Conservation (phyloP, 2,329 filamentous ascomycete species). For the Epichloe elymi region DNA sequence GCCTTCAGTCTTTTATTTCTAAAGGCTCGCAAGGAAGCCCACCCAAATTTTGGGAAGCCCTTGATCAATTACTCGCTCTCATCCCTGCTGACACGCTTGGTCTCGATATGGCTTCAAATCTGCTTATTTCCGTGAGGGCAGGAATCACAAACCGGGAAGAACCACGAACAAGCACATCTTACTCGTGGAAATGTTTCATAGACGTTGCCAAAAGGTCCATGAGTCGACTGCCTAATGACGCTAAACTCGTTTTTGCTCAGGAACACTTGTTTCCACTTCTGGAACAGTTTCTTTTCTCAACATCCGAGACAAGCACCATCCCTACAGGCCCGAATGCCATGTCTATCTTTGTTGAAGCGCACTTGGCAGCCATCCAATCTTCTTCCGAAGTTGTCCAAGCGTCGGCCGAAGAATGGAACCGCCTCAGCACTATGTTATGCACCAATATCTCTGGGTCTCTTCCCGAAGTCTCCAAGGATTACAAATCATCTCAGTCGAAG, state of each 20-base stretch:
- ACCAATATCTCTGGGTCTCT: conserved; percentile 59
- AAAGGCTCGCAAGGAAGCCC: conserved; percentile 74
- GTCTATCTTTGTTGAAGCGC: conserved; percentile 33
- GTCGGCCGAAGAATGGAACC: conserved; percentile 47
- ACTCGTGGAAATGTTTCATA: conserved; percentile 67
- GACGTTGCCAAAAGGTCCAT: conserved; percentile 44
- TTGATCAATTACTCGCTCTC: conserved; percentile 49
- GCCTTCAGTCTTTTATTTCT: conserved; percentile 60
- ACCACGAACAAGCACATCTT: conserved; percentile 49
- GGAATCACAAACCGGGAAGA: conserved; percentile 68
- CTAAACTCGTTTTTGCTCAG: conserved; percentile 32
- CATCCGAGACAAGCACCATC: conserved; percentile 22
- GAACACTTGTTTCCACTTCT: conserved; percentile 41
- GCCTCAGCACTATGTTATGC: conserved; percentile 47
- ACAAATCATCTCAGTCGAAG: conserved; percentile 55
- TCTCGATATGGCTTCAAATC: conserved; percentile 38
- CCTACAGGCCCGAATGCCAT: conserved; percentile 22
- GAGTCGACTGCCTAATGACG: conserved; percentile 29
- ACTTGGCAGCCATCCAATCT: conserved; percentile 28
- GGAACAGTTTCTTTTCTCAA: conserved; percentile 38
- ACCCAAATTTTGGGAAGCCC: conserved; percentile 56
- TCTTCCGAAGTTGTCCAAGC: conserved; percentile 31
- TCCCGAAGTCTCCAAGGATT: conserved; percentile 71
- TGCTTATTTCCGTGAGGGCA: conserved; percentile 54
- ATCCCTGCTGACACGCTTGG: conserved; percentile 35